Evolutionary conservation across 768 basidiomycete species (phyloP).

Genomic region (Albatrellus ellisii): DNA sequence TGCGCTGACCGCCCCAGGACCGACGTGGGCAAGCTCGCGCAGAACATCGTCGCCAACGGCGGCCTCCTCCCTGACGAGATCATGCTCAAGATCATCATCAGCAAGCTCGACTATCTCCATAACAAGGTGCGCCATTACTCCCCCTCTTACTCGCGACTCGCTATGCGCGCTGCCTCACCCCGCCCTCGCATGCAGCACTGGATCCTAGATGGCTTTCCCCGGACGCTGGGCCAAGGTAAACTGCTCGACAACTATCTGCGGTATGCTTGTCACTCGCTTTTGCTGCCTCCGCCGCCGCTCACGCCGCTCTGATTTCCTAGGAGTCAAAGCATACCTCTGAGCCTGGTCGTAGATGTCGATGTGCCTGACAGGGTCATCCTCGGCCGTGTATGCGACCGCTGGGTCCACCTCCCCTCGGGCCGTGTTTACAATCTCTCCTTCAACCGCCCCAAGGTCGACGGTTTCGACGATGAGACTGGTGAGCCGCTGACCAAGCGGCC

Average conservation of each 20-base stretch:
- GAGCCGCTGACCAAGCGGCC: conserved; percentile 80
- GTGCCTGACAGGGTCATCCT: conserved; percentile 84
- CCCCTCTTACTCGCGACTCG: neutral
- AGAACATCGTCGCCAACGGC: conserved; percentile 68
- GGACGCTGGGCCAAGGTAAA: conserved; percentile 74
- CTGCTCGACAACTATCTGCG: conserved; percentile 65
- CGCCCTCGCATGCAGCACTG: conserved; percentile 43
- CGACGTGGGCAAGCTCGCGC: conserved; percentile 58
- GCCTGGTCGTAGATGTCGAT: conserved; percentile 74
- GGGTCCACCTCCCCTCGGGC: conserved; percentile 80
- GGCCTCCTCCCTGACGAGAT: conserved; percentile 68
- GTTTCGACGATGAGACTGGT: conserved; percentile 77
- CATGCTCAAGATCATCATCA: conserved; percentile 65
- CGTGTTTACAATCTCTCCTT: conserved; percentile 85
- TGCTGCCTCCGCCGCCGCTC: neutral
- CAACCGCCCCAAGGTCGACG: conserved; percentile 69
- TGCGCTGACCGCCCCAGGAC: conserved; percentile 27
- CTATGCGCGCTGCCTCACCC: neutral
- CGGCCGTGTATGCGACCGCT: conserved; percentile 78
- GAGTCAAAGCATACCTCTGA: conserved; percentile 50
- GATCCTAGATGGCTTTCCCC: conserved; percentile 90
- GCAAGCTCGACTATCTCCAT: conserved; percentile 50
- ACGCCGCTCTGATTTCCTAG: conserved; percentile 22
- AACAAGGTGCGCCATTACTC: conserved; percentile 38
- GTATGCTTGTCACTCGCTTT: conserved; percentile 25